phyloP scores from a whole-genome alignment of 768 basidiomycete genomes.

The Paxillus rubicundulus region DNA sequence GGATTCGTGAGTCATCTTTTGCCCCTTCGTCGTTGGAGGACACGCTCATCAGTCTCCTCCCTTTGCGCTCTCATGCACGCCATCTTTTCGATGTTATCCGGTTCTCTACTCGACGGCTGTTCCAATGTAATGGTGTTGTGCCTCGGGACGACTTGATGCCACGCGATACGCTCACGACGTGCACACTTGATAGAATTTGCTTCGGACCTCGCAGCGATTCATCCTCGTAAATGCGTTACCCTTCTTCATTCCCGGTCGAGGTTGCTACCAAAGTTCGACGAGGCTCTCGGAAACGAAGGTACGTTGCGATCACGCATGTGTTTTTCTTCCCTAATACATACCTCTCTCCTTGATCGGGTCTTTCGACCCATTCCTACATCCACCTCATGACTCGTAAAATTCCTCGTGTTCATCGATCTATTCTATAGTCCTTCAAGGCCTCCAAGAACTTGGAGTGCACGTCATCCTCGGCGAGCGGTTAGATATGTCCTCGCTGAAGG shows the following conservation, averaged over 20 bases:
- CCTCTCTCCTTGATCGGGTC: not conserved
- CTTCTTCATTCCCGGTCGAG: constrained; percentile 57
- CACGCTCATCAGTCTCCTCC: not conserved
- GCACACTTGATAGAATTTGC: constrained; percentile 48
- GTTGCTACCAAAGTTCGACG: constrained; percentile 54
- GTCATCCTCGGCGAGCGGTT: constrained; percentile 55
- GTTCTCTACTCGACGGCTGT: no score
- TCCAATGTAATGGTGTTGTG: no score
- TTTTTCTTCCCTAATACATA: not conserved
- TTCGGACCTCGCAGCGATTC: constrained; percentile 55
- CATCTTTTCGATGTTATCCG: no score
- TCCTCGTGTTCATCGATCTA: not conserved
- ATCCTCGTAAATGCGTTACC: constrained; percentile 52
- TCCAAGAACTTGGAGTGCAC: constrained; percentile 44
- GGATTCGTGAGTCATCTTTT: constrained; percentile 51
- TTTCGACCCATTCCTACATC: no score
- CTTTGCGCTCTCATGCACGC: no score
- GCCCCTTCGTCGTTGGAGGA: not conserved
- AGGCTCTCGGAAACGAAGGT: constrained; percentile 53
- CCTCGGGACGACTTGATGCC: no score
- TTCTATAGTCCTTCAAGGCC: constrained; percentile 35
- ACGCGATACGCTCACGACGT: not conserved
- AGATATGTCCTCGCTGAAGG: constrained; percentile 39
- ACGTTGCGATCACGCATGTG: constrained; percentile 7
- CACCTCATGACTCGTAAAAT: no score